Base-by-base conservation (phyloP, 331 rosid species). In the Malus hybrid region DNA sequence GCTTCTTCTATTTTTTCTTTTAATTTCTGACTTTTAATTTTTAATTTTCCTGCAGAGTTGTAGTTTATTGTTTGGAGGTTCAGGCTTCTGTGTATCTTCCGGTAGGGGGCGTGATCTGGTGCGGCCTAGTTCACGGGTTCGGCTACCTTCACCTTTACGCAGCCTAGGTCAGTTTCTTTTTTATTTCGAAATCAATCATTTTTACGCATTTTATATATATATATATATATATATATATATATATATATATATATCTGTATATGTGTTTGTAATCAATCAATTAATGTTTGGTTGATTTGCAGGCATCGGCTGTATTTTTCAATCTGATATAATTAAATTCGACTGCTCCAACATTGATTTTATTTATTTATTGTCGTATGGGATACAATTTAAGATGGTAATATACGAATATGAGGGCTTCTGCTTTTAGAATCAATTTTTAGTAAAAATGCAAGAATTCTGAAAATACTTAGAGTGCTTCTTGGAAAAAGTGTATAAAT, bases 81-180 rank as follows among this genome's bases (percentile, higher is more conserved):
- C 57, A 36, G 14, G 44, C 27, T 4, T 24, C 67, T 85, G 7
- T 65, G 75, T 48, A 39, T 80, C 78, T 44, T 72, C 48, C 59
- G 68, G 48, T 27, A 13, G 76, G 71, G 76, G 77, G 31, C 54
- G 46, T 57, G 28, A 50, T 59, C 57, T 67, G 32, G 31, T 52
- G 46, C 72, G 68, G 57, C 63, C 19, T 63, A 52, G 65, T 31
- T 69, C 75, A 4, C 80, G 75, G 24, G 19, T 70, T 78, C 82
- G 65, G 14, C 76, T 56, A 34, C 77, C 80, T 34, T 72, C 81
- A 33, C 44, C 61, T 76, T 85, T 82, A 34, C 69, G 81, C 69
- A 54, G 55, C 42, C 71, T 24, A 72, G 82, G 88, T 85, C 15
- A 3, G 69, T 67, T 69, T n/a, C 16, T 56, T 69, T 10, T 44